Base-by-base conservation (phyloP, 192 early-diverging fungal species). In the Backusella psychrophila region DNA sequence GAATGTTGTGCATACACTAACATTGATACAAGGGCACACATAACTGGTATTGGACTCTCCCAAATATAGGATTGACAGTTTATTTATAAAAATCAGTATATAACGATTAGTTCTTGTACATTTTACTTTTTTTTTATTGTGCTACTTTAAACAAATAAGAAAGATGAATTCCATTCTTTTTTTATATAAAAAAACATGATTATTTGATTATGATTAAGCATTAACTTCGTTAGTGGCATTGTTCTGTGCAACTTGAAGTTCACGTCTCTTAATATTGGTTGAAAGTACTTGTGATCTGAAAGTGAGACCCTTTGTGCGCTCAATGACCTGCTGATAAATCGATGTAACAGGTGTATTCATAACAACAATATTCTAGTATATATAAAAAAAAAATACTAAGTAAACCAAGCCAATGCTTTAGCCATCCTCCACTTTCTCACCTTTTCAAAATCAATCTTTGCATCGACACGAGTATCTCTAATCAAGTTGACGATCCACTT, bases 401-500 rank as follows among this genome's bases (percentile, higher is more conserved):
- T 46, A 35, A 81, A 76, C 1, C 66, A 71, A 44, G 15, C 15
- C 42, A 44, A 5, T 15, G 3, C 1, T 39, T 39, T 39, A 39
- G 3, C 38, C 0, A 65, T 76, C n/a, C 9, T 19, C 31, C 23
- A 49, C 6, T 49, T 49, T 6, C 36, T 77, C 66, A 92, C 91
- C 79, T 94, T 94, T 84, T 96, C 88, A 75, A 91, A 93, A 81
- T 99, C 96, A 77, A 99, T 93, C 90, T 99, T 99, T 80, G 96
- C 97, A 75, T 99, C 96, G 77, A 98, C 95, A 78, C 95, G 89
- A 23, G 96, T 96, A 76, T 97, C 94, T 46, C 96, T 91, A 82
- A 99, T 97, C 71, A 99, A 87, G 87, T 99, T 95, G 49, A 96
- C 96, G 65, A 99, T 96, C 96, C 96, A 98, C 85, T 97, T 97